Percentiles rank a stretch among this genome's conserved stretches.
Evolutionary conservation across 2,329 filamentous ascomycete genomes (phyloP).

Genomic region (Fusarium sp.): DNA sequence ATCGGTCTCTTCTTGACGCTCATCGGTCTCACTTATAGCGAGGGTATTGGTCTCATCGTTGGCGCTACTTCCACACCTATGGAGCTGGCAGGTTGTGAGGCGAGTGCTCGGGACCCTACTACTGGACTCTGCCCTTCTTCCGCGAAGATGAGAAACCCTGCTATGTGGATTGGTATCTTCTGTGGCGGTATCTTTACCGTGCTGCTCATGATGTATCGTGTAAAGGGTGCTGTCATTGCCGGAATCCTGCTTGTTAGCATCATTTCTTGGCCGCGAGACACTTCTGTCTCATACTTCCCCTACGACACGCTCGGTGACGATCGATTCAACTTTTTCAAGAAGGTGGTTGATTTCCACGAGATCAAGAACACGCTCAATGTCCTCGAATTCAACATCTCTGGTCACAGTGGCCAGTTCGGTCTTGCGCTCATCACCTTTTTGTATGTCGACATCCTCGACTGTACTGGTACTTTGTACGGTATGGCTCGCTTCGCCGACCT

Average conservation of each 20-base stretch:
- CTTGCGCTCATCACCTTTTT: conserved; percentile 89
- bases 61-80: conserved; percentile 77
- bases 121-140: conserved; percentile 67
- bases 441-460: conserved; percentile 91
- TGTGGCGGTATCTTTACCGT: conserved; percentile 85
- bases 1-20: conserved; percentile 86
- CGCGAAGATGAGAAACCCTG: conserved; percentile 84
- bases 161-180: conserved; percentile 91
- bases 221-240: conserved; percentile 88
- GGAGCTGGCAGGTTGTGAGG: conserved; percentile 78
- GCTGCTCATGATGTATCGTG: conserved; percentile 84
- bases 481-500: conserved; percentile 88
- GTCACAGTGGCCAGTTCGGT: conserved; percentile 81
- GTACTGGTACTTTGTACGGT: conserved; percentile 87
- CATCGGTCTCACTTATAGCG: conserved; percentile 82
- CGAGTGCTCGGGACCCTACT: conserved; percentile 50
- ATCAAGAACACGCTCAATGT: conserved; percentile 78
- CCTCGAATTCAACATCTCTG: conserved; percentile 79
- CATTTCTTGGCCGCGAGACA: conserved; percentile 87
- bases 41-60: conserved; percentile 84
- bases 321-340: conserved; percentile 87
- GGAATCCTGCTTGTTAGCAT: conserved; percentile 88
- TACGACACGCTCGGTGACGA: conserved; percentile 76
- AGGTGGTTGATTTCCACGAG: conserved; percentile 86
- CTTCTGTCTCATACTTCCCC: conserved; percentile 84